These are phyloP conservation scores for Hypholoma sublateritium DNA, from an alignment of 768 basidiomycete species.

Conservation along the genomic window DNA sequence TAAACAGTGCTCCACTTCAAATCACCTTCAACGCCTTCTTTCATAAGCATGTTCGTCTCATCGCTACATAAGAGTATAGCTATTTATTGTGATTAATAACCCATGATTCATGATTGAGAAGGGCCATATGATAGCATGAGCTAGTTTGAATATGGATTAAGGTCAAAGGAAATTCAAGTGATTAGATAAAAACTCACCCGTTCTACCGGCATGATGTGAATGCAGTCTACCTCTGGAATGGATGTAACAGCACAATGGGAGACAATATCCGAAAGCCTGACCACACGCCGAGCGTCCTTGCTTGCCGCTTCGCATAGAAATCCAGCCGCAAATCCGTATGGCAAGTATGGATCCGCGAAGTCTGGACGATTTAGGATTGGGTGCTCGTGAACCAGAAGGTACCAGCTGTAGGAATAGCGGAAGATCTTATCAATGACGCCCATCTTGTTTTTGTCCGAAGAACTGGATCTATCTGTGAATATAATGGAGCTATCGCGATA, in stretches of 20 bases:
- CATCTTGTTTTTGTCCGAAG: too few species aligned
- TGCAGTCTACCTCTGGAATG: background rate
- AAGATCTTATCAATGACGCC: background rate
- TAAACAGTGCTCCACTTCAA: too few species aligned
- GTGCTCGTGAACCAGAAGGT: background rate
- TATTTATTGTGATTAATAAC: too few species aligned
- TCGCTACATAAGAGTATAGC: too few species aligned
- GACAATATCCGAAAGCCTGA: background rate
- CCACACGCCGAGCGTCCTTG: background rate
- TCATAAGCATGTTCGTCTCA: too few species aligned
- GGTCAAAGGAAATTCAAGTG: too few species aligned
- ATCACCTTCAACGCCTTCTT: too few species aligned
- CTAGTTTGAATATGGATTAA: too few species aligned
- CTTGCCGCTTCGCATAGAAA: background rate
- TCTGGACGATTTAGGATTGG: background rate
- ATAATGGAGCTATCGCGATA: background rate
- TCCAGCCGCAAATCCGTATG: background rate
- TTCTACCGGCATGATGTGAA: background rate
- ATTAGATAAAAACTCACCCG: background rate
- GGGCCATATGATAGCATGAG: too few species aligned
- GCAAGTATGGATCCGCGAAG: background rate
- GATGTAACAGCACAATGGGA: background rate
- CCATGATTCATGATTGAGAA: too few species aligned
- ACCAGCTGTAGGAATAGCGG: background rate
- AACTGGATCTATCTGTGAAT: background rate